Conservation (phyloP, 768 basidiomycete genomes). For the Podaxis rugospora region DNA sequence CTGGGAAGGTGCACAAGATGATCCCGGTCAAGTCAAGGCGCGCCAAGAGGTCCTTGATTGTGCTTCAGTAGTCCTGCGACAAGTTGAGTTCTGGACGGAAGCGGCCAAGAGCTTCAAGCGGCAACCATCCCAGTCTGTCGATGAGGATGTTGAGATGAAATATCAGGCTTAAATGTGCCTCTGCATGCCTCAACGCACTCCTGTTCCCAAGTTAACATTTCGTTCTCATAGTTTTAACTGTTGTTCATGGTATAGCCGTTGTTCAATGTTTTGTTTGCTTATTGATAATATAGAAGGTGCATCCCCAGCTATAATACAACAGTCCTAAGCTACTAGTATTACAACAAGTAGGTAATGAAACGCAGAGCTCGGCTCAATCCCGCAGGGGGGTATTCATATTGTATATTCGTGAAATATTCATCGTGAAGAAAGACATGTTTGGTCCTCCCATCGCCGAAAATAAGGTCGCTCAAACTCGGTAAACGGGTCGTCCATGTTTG, state of each 20-base stretch:
- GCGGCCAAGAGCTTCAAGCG: conserved; percentile 31
- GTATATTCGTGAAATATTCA: background rate
- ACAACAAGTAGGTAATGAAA: no score
- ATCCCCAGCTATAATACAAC: no score
- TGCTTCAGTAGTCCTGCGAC: conserved; percentile 33
- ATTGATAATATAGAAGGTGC: no score
- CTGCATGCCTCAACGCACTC: background rate
- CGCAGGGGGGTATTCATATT: no score
- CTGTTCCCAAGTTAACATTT: background rate
- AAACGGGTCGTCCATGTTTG: conserved; percentile 49
- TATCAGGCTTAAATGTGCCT: background rate
- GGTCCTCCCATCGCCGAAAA: background rate
- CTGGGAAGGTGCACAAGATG: conserved; percentile 52
- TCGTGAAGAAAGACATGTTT: background rate
- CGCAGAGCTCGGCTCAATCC: no score
- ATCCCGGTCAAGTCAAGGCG: conserved; percentile 37
- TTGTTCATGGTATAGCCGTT: background rate
- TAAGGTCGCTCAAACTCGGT: conserved; percentile 33
- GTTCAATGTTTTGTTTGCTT: no score
- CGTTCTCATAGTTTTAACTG: background rate
- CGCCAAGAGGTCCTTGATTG: conserved; percentile 35
- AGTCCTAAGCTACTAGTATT: no score
- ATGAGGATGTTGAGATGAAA: conserved; percentile 9
- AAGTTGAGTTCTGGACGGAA: conserved; percentile 39
- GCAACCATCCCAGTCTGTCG: conserved; percentile 13